A percentile compares a stretch with the other conserved stretches of the same genome.
Evolutionary conservation across 257 asterid species (phyloP).

Genomic region (Apocynum venetum): DNA sequence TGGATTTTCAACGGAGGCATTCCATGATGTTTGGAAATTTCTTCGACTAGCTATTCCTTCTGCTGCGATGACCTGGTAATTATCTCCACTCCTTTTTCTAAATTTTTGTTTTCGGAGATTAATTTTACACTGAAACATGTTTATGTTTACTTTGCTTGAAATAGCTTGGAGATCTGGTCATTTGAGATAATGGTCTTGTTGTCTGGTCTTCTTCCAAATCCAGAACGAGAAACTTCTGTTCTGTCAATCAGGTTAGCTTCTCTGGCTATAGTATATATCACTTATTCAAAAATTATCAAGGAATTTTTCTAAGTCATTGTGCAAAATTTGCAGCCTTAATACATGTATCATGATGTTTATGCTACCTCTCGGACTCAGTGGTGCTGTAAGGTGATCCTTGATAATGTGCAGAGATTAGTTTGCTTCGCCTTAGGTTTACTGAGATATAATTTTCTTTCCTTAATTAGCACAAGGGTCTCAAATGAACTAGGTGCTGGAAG

Average conservation of each 20-base stretch:
- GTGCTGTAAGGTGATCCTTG: conserved; percentile 21
- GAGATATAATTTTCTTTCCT: too few species aligned
- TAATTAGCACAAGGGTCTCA: conserved; percentile 15
- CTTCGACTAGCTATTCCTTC: conserved; percentile 22
- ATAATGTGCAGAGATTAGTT: too few species aligned
- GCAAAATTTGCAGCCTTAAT: conserved; percentile 16
- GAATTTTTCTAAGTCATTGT: neutral
- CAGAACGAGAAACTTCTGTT: conserved; percentile 16
- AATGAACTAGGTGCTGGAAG: conserved; percentile 24
- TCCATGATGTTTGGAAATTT: neutral
- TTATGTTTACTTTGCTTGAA: too few species aligned
- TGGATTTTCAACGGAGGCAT: conserved; percentile 18
- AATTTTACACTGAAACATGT: too few species aligned
- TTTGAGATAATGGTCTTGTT: neutral
- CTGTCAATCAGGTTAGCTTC: conserved; percentile 14
- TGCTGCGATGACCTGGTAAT: conserved; percentile 23
- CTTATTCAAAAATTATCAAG: neutral
- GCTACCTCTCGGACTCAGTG: conserved; percentile 13
- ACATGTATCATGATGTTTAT: conserved; percentile 16
- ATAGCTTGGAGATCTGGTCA: conserved; percentile 26
- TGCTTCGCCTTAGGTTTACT: too few species aligned
- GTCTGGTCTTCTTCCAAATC: conserved; percentile 13
- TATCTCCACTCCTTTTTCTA: neutral
- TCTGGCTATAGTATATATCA: too few species aligned
- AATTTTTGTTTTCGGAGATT: too few species aligned